Conservation (phyloP, 352 stramenopile species). For the Phytophthora pseudosyringae region DNA sequence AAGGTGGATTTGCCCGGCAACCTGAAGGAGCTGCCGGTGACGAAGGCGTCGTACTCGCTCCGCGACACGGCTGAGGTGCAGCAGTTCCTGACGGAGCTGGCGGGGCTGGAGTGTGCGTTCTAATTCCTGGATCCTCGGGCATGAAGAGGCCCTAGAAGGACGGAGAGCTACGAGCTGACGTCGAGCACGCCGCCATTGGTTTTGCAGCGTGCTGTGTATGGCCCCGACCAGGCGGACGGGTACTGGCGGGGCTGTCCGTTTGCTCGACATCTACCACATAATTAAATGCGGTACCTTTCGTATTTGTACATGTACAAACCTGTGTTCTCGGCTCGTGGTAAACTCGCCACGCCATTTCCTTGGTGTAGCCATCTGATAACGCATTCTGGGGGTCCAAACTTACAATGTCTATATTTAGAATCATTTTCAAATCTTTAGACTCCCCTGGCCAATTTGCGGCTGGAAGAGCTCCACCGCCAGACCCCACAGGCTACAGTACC, state of each 20-base stretch:
- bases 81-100: slow-evolving; percentile 58
- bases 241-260: slow-evolving; percentile 10
- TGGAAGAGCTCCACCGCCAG: slow-evolving; percentile 18
- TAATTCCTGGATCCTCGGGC: slow-evolving; percentile 24
- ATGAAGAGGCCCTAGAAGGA: slow-evolving; percentile 1
- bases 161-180: slow-evolving; percentile 20
- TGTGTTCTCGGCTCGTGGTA: too few species aligned
- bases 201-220: slow-evolving; percentile 19
- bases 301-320: slow-evolving; percentile 18
- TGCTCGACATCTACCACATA: slow-evolving; percentile 31
- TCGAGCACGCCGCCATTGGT: slow-evolving; percentile 9
- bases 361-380: slow-evolving; percentile 6
- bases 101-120: slow-evolving; percentile 47
- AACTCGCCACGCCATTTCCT: too few species aligned
- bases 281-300: slow-evolving; percentile 36
- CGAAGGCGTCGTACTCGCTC: slow-evolving; percentile 63
- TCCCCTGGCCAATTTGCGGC: slow-evolving; percentile 20
- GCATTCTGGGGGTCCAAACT: slow-evolving; percentile 25
- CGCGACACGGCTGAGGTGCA: slow-evolving; percentile 65
- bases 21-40: slow-evolving; percentile 50
- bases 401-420: slow-evolving; percentile 20
- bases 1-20: slow-evolving; percentile 58
- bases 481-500: slow-evolving; percentile 7
- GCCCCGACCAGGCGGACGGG: slow-evolving; percentile 12
- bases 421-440: slow-evolving; percentile 16